Conservation (phyloP, 78 protist species). For the Creolimax fragrantissima region DNA sequence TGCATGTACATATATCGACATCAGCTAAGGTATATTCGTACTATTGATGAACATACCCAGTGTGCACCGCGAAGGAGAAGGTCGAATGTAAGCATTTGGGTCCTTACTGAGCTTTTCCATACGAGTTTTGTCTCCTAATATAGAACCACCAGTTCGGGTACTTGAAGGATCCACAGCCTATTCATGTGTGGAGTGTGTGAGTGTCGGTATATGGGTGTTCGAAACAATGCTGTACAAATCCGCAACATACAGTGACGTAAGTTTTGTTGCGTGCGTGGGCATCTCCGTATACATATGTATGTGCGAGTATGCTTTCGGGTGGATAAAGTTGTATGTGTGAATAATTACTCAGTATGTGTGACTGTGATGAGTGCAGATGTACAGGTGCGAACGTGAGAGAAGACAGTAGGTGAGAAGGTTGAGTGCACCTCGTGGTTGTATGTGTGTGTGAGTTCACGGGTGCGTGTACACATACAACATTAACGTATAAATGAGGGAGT, state of each 20-base stretch:
- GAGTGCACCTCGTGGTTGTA: too few species aligned
- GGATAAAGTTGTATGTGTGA: too few species aligned
- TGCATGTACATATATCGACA: not conserved
- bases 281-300: too few species aligned
- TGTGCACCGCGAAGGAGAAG: conserved; percentile 70
- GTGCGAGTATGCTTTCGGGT: too few species aligned
- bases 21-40: not conserved
- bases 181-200: not conserved
- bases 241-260: not conserved
- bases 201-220: not conserved
- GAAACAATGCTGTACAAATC: not conserved
- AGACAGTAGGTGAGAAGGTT: too few species aligned
- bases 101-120: conserved; percentile 71
- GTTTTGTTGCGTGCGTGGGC: too few species aligned
- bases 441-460: too few species aligned
- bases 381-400: too few species aligned
- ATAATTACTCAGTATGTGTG: too few species aligned
- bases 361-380: too few species aligned
- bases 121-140: conserved; percentile 93
- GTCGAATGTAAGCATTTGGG: conserved; percentile 80
- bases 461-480: too few species aligned
- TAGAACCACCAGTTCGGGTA: conserved; percentile 74
- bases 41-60: conserved; percentile 55
- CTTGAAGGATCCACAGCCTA: conserved; percentile 90
- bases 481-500: too few species aligned